phyloP scores from a whole-genome alignment of 768 basidiomycete genomes.

The Cubamyces lactineus region DNA sequence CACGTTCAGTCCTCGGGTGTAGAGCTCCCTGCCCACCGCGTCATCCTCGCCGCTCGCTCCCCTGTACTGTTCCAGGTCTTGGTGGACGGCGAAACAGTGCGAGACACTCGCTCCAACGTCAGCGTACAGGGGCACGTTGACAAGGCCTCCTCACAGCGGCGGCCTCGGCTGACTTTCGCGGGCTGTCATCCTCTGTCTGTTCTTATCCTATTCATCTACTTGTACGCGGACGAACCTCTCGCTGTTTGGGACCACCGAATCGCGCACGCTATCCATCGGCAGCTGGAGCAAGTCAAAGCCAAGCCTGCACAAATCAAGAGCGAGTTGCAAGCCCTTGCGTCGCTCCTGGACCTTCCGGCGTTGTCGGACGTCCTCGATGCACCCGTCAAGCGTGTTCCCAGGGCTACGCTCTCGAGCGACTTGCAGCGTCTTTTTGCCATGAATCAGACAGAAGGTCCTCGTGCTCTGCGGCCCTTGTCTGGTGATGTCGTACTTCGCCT shows the following conservation, averaged over 20 bases:
- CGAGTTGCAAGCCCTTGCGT: constrained; percentile 65
- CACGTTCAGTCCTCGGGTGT: constrained; percentile 45
- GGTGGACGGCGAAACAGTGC: constrained; percentile 34
- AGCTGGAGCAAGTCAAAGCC: constrained; percentile 45
- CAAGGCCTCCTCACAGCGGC: neutral
- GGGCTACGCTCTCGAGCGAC: constrained; percentile 52
- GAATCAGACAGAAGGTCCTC: constrained; percentile 31
- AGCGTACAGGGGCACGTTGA: constrained; percentile 32
- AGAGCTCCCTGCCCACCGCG: constrained; percentile 63
- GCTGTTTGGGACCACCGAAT: constrained; percentile 85
- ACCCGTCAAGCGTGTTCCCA: constrained; percentile 57
- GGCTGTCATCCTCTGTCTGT: constrained; percentile 67
- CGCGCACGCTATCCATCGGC: constrained; percentile 43
- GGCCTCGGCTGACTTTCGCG: constrained; percentile 43
- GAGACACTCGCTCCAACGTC: constrained; percentile 38
- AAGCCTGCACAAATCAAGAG: constrained; percentile 54
- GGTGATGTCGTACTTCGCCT: constrained; percentile 77
- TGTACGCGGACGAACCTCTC: constrained; percentile 86
- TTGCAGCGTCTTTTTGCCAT: constrained; percentile 52
- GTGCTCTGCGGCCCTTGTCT: constrained; percentile 34
- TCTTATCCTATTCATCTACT: constrained; percentile 77
- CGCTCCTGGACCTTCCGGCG: constrained; percentile 57
- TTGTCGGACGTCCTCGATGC: constrained; percentile 60
- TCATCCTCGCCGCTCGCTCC: constrained; percentile 67
- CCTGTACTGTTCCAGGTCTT: constrained; percentile 49